Evolutionary conservation across 2,329 filamentous ascomycete genomes (phyloP), one percentile per base, ranked within the genome.

Genomic region (Beauveria caledonica): DNA sequence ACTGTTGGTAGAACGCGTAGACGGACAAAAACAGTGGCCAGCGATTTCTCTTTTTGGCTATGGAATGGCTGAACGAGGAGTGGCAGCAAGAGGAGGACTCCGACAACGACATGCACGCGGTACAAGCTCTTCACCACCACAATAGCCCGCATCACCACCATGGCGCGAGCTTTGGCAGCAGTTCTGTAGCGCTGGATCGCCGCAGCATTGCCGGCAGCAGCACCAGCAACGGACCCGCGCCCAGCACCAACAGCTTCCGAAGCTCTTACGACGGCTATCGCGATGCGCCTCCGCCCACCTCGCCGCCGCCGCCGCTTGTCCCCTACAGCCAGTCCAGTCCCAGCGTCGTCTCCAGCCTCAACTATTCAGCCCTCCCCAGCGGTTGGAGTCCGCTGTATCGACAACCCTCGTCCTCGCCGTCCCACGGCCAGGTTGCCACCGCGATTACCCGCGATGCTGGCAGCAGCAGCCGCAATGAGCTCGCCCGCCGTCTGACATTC

Each of bases 401-500:
- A 9, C 58, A 58, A 13, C 48, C 40, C 23, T 49, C 21, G 17
- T 51, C 46, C 5, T 33, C 56, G 46, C 56, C 49, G 40, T 59
- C 57, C 6, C 57, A 29, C 23, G 50, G 48, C 27, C 45, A 51
- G 56, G 56, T 33, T 23, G 53, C 42, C 42, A 27, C 36, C 54
- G 23, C 48, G 10, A 62, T 19, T 23, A 23, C 55, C 3, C 52
- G 56, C 36, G 54, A 61, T 46, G 23, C 46, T 19, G 42, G n/a
- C 21, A n/a, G 55, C 33, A 15, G 55, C 25, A 21, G 46, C 67
- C 74, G 73, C 60, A 75, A 80, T 63, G 74, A 77, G 25, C 74
- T 84, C 58, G 75, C 81, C 11, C 67, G 71, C 60, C 71, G 74
- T 19, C 66, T 77, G 39, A 73, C 70, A 58, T 70, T 74, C 49